Evolutionary conservation across 345 rosid genomes (phyloP).

Genomic region (Pugionium dolabratum): DNA sequence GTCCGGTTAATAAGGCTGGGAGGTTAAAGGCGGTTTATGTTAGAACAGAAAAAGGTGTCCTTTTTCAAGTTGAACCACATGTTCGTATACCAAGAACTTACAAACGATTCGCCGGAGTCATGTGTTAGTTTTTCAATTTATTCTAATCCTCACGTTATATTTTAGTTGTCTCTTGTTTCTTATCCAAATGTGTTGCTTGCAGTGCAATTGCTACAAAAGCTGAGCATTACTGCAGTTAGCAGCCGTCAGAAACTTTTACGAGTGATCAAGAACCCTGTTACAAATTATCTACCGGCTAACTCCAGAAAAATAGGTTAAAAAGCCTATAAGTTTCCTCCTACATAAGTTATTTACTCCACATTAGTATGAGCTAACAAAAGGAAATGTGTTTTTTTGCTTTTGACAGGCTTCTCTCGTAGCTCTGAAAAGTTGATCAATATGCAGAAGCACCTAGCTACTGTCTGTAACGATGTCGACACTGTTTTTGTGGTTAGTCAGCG

Average conservation of each 20-base stretch:
- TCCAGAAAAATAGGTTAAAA: conserved; percentile 67
- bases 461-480: conserved; percentile 55
- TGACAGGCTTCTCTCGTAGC: conserved; percentile 78
- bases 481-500: conserved; percentile 81
- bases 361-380: background rate
- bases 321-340: background rate
- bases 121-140: conserved; percentile 55
- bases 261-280: conserved; percentile 77
- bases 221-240: conserved; percentile 70
- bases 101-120: conserved; percentile 78
- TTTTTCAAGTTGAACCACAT: conserved; percentile 80
- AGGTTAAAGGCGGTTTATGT: conserved; percentile 75
- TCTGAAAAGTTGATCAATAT: conserved; percentile 67
- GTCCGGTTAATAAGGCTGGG: conserved; percentile 88
- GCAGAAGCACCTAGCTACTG: conserved; percentile 56
- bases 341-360: background rate
- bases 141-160: background rate
- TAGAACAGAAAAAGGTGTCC: conserved; percentile 83
- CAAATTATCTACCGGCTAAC: conserved; percentile 61
- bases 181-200: conserved; percentile 33
- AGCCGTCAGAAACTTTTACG: conserved; percentile 79
- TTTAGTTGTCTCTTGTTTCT: conserved; percentile 10
- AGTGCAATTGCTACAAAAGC: conserved; percentile 89
- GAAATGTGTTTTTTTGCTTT: background rate
- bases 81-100: conserved; percentile 88